phyloP scores from a whole-genome alignment of 1,284 basidiomycete genomes.

The Trichosporon ovoides region DNA sequence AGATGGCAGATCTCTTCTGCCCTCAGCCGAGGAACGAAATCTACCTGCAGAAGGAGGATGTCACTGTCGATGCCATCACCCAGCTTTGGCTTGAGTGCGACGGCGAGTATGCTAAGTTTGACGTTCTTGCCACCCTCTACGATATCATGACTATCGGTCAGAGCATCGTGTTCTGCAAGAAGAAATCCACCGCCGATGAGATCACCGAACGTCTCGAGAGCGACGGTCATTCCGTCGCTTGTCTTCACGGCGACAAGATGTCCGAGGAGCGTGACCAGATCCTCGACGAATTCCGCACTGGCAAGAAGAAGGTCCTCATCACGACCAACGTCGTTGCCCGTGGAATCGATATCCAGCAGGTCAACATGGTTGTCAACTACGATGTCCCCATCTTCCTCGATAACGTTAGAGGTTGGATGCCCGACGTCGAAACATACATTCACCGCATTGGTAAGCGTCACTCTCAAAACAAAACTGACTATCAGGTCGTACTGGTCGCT shows the following conservation, averaged over 20 bases:
- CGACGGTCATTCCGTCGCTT: conserved; percentile 94
- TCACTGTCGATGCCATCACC: conserved; percentile 89
- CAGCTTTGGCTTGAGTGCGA: conserved; percentile 97
- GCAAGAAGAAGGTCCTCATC: conserved; percentile 94
- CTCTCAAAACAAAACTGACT: conserved; percentile 16
- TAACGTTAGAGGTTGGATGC: conserved; percentile 49
- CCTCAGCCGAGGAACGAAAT: conserved; percentile 96
- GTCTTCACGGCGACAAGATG: conserved; percentile 91
- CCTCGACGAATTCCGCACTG: conserved; percentile 93
- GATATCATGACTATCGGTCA: conserved; percentile 89
- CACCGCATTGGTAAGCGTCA: conserved; percentile 94
- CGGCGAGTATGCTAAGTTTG: conserved; percentile 88
- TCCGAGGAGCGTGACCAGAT: conserved; percentile 80
- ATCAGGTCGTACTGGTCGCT: conserved; percentile 80
- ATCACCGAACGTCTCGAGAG: conserved; percentile 84
- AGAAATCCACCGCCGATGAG: conserved; percentile 84
- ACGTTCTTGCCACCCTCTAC: conserved; percentile 88
- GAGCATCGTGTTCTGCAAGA: conserved; percentile 95
- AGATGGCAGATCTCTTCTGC: conserved; percentile 85
- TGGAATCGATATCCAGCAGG: conserved; percentile 97
- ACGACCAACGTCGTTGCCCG: conserved; percentile 98
- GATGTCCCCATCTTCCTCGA: conserved; percentile 76
- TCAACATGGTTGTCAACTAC: conserved; percentile 99
- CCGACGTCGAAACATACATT: conserved; percentile 95
- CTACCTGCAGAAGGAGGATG: conserved; percentile 86